Base-by-base conservation (phyloP, 2,329 filamentous ascomycete species). In the Botrytis byssoidea region DNA sequence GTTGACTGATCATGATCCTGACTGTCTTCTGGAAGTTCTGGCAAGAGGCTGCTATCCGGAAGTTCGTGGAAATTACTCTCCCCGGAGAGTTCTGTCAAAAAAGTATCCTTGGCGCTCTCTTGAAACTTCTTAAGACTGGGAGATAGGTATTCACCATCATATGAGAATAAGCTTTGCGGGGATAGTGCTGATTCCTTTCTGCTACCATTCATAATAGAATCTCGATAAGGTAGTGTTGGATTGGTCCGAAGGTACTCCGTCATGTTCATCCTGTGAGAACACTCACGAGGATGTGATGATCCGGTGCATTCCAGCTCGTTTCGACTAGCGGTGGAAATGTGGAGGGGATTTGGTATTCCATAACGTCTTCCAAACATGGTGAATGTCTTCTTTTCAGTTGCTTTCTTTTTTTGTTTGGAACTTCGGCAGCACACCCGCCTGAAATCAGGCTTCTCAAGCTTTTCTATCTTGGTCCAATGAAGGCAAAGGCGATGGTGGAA, bases 381-480 rank as follows among this genome's bases (percentile, higher is more conserved):
- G 25, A 20, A 51, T 40, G n/a, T 55, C 25, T 29, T 68, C 35
- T 40, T 55, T 29, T 8, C n/a, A 9, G 2, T 18, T 55, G 25
- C 5, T 20, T 55, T 55, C 10, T 40, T 25, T 55, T 68, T 22
- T 6, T 55, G 46, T 68, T 51, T 29, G 32, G 35, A 20, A 40
- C 46, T 29, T 68, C 12, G 46, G 37, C 32, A 29, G 46, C 65
- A 68, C 65, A 37, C 22, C 1, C 1, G 10, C 46, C 22, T 40
- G 16, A 18, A 37, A 55, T 40, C 35, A 29, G 32, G 4, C 32
- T 29, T 55, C 12, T 46, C 37, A 40, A 55, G 18, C 4, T 37
- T 37, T 55, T 68, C 46, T 40, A 22, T 29, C 46, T 68, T 68
- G 14, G 37, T 46, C 65, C 46, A 68, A n/a, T 68, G 65, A 40